Conservation (phyloP, 2,329 filamentous ascomycete genomes). For the Penicillium thymicola region DNA sequence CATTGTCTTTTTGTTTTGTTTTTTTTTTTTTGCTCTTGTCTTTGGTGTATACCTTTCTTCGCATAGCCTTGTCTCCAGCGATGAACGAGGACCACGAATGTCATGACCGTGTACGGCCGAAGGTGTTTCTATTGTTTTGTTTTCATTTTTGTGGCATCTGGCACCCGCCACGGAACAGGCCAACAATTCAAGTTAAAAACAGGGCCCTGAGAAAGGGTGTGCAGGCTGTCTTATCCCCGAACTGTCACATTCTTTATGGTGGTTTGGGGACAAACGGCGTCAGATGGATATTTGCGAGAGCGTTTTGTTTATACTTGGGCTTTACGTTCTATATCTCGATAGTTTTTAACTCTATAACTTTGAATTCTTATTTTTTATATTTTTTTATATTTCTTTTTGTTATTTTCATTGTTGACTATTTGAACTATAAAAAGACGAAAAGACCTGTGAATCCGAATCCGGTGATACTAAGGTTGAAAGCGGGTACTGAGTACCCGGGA, state of each 20-base stretch:
- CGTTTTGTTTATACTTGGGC: conserved; percentile 20
- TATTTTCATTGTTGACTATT: background rate
- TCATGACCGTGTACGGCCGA: conserved; percentile 42
- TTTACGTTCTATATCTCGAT: background rate
- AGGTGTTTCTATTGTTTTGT: conserved; percentile 21
- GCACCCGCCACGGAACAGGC: conserved; percentile 1
- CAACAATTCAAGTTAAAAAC: conserved; percentile 5
- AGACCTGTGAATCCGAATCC: conserved; percentile 3
- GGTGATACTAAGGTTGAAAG: conserved; percentile 6
- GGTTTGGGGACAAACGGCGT: conserved; percentile 12
- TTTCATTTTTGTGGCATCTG: conserved; percentile 15
- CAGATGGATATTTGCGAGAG: conserved; percentile 10
- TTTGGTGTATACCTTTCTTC: conserved; percentile 38
- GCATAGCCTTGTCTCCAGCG: conserved; percentile 37
- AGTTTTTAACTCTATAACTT: background rate
- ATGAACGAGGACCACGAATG: conserved; percentile 42
- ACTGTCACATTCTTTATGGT: conserved; percentile 15
- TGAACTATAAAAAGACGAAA: background rate
- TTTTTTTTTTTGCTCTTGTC: conserved; percentile 10
- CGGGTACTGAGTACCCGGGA: conserved; percentile 9
- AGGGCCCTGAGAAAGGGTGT: background rate
- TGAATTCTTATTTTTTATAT: background rate
- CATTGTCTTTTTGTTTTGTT: conserved; percentile 20
- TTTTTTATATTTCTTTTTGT: background rate
- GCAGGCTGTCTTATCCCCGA: conserved; percentile 1